Evolutionary conservation across 345 rosid genomes (phyloP).

Genomic region (Pelargonium nanum): DNA sequence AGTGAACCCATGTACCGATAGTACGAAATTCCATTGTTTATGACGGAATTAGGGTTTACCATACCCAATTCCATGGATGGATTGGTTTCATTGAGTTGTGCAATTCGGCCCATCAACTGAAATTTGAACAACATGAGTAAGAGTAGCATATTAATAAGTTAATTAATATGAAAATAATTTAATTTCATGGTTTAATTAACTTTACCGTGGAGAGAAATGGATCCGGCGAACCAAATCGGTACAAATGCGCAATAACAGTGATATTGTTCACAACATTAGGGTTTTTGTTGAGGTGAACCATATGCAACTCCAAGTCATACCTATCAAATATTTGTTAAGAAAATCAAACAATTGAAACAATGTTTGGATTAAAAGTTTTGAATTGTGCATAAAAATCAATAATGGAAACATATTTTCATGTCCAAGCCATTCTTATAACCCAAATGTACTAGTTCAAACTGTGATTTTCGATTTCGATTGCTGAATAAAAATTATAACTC

Average conservation of each 20-base stretch:
- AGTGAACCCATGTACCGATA: slow-evolving; percentile 74
- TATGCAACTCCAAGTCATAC: not conserved
- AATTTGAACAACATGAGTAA: not conserved
- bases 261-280: not conserved
- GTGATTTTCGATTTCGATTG: too few species aligned
- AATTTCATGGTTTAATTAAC: too few species aligned
- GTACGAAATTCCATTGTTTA: slow-evolving; percentile 34
- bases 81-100: not conserved
- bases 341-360: too few species aligned
- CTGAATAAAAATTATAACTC: too few species aligned
- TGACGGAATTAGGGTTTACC: slow-evolving; percentile 40
- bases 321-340: not conserved
- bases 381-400: too few species aligned
- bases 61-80: slow-evolving; percentile 20
- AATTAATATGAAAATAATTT: too few species aligned
- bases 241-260: not conserved
- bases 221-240: not conserved
- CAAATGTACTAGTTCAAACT: too few species aligned
- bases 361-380: too few species aligned
- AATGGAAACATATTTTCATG: too few species aligned
- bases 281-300: not conserved
- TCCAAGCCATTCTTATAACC: too few species aligned
- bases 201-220: not conserved
- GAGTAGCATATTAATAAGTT: not conserved
- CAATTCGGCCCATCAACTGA: not conserved